These are phyloP conservation scores for Neurospora crassa DNA, from an alignment of 2,329 filamentous ascomycete genomes.

Conservation along the genomic window DNA sequence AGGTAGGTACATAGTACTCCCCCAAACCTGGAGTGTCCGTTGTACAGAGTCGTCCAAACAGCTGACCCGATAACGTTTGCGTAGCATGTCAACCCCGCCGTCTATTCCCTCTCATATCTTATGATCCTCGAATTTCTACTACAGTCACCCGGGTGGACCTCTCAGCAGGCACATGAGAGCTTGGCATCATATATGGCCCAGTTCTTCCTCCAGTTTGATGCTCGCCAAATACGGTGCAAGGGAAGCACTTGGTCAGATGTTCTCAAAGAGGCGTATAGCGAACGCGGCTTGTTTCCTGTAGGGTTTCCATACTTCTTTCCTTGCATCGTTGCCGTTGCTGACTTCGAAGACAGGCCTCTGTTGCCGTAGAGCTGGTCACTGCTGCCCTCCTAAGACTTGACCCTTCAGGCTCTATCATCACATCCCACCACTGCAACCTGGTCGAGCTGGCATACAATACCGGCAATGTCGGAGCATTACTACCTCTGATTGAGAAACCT, in stretches of 20 bases:
- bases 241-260: slow-evolving; percentile 34
- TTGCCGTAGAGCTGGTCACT: slow-evolving; percentile 36
- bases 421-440: slow-evolving; percentile 50
- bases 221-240: slow-evolving; percentile 42
- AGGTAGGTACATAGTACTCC: slow-evolving; percentile 28
- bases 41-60: neutral
- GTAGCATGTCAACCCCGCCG: slow-evolving; percentile 36
- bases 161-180: slow-evolving; percentile 20
- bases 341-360: slow-evolving; percentile 28
- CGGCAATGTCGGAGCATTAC: slow-evolving; percentile 40
- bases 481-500: slow-evolving; percentile 53
- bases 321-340: neutral
- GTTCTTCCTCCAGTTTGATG: slow-evolving; percentile 40
- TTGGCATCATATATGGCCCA: slow-evolving; percentile 31
- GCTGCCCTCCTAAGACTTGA: slow-evolving; percentile 56
- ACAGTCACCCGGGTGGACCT: slow-evolving; percentile 10
- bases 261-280: slow-evolving; percentile 28
- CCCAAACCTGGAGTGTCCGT: neutral
- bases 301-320: slow-evolving; percentile 10
- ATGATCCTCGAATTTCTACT: slow-evolving; percentile 34
- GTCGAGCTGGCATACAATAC: slow-evolving; percentile 49
- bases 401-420: slow-evolving; percentile 56
- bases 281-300: slow-evolving; percentile 33
- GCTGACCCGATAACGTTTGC: slow-evolving; percentile 10
- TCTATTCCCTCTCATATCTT: slow-evolving; percentile 43